Evolutionary conservation across 2,329 filamentous ascomycete genomes (phyloP).

Genomic region (Claviceps africana): DNA sequence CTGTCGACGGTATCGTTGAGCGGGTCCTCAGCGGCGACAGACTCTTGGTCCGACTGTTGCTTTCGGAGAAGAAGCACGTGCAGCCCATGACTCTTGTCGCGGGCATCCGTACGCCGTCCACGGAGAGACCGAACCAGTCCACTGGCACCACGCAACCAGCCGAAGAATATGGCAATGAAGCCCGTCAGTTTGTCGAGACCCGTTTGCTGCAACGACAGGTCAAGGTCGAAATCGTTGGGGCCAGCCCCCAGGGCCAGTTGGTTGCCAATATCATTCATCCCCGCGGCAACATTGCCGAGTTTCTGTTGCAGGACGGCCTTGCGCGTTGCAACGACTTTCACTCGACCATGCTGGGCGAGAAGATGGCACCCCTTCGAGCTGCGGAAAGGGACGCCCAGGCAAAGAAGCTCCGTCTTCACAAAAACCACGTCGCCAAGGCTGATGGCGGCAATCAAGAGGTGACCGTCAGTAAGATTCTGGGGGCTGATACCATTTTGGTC

Average conservation of each 20-base stretch:
- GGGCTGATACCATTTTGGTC: constrained; percentile 78
- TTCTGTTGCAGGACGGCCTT: constrained; percentile 76
- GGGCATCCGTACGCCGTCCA: constrained; percentile 79
- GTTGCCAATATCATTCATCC: constrained; percentile 79
- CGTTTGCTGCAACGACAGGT: constrained; percentile 77
- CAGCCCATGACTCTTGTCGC: constrained; percentile 83
- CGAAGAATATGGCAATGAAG: constrained; percentile 82
- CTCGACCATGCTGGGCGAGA: constrained; percentile 75
- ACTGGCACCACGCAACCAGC: constrained; percentile 70
- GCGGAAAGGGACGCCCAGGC: constrained; percentile 78
- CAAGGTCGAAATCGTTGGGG: constrained; percentile 68
- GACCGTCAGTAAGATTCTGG: constrained; percentile 70
- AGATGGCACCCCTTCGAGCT: constrained; percentile 73
- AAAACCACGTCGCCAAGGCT: constrained; percentile 60
- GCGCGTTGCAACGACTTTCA: constrained; percentile 93
- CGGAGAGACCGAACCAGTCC: constrained; percentile 65
- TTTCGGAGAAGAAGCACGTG: constrained; percentile 71
- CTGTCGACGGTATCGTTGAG: constrained; percentile 76
- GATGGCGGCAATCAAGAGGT: constrained; percentile 59
- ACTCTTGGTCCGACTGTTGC: constrained; percentile 66
- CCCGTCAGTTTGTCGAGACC: constrained; percentile 73
- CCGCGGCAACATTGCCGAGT: constrained; percentile 81
- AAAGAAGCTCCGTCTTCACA: constrained; percentile 65
- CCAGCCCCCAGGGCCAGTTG: constrained; percentile 83
- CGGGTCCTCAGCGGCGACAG: constrained; percentile 84